These are phyloP conservation scores for Penicillium silybi DNA, from an alignment of 495 filamentous ascomycete genomes.

Conservation along the genomic window DNA sequence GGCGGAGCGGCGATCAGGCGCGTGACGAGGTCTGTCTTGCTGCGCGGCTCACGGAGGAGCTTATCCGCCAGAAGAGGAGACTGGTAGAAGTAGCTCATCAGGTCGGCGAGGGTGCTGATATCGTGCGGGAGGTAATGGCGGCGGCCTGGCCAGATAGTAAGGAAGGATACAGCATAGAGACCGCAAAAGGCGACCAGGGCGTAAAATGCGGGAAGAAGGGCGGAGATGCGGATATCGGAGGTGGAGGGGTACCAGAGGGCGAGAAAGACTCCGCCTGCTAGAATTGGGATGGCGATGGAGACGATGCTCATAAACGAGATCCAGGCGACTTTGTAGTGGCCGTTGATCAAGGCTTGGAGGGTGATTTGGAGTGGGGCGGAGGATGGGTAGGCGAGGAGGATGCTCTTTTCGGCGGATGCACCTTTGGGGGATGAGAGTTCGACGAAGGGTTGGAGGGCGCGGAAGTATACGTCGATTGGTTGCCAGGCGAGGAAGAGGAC, in stretches of 20 bases:
- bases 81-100: conserved; percentile 70
- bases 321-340: conserved; percentile 68
- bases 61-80: conserved; percentile 65
- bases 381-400: conserved; percentile 71
- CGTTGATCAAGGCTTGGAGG: conserved; percentile 55
- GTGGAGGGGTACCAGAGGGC: conserved; percentile 58
- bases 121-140: conserved; percentile 64
- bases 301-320: conserved; percentile 62
- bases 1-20: conserved; percentile 50
- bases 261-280: conserved; percentile 78
- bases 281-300: conserved; percentile 64
- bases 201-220: conserved; percentile 65
- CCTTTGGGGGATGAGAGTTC: conserved; percentile 56
- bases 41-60: conserved; percentile 56
- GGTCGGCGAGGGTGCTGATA: conserved; percentile 65
- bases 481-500: conserved; percentile 74
- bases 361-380: conserved; percentile 61
- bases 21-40: conserved; percentile 60
- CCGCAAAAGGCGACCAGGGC: conserved; percentile 61
- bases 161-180: conserved; percentile 62
- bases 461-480: conserved; percentile 68
- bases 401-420: conserved; percentile 58
- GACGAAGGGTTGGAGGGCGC: conserved; percentile 72
- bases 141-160: conserved; percentile 53
- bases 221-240: conserved; percentile 59